These are phyloP conservation scores for Astraeus odoratus DNA, from an alignment of 768 basidiomycete genomes.

Conservation along the genomic window DNA sequence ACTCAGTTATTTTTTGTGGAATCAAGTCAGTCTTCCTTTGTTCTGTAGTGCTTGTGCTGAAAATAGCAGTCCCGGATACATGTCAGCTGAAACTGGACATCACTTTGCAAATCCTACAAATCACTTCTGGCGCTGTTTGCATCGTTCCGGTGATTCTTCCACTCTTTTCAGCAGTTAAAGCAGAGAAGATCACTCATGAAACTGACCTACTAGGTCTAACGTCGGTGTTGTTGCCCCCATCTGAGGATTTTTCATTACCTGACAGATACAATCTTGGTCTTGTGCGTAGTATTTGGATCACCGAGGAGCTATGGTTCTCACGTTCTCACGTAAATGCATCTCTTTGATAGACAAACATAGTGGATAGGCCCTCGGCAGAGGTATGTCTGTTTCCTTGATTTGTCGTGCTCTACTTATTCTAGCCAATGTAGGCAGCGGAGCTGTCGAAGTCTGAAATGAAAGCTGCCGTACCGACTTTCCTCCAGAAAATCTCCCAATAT, in stretches of 20 bases:
- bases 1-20: constrained; percentile 72
- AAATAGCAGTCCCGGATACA: constrained; percentile 52
- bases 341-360: constrained; percentile 60
- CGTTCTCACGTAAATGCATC: neutral
- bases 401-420: neutral
- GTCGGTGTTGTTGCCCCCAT: constrained; percentile 39
- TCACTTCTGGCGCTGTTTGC: constrained; percentile 74
- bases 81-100: constrained; percentile 64
- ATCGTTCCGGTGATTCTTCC: constrained; percentile 46
- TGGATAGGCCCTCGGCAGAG: constrained; percentile 61
- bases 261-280: constrained; percentile 55
- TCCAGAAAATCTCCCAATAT: constrained; percentile 49
- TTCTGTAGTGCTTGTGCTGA: neutral
- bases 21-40: constrained; percentile 54
- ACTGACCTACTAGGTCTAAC: constrained; percentile 46
- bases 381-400: constrained; percentile 26
- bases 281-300: too few species aligned
- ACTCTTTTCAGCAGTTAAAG: neutral
- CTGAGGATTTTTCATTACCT: constrained; percentile 57
- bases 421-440: constrained; percentile 29
- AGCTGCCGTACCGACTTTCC: constrained; percentile 47
- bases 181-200: neutral
- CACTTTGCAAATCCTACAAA: constrained; percentile 78
- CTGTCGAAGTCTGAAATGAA: constrained; percentile 46
- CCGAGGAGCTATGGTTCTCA: too few species aligned